These are phyloP conservation scores for Aspergillus brasiliensis DNA, from an alignment of 2,329 filamentous ascomycete species.

Conservation along the genomic window DNA sequence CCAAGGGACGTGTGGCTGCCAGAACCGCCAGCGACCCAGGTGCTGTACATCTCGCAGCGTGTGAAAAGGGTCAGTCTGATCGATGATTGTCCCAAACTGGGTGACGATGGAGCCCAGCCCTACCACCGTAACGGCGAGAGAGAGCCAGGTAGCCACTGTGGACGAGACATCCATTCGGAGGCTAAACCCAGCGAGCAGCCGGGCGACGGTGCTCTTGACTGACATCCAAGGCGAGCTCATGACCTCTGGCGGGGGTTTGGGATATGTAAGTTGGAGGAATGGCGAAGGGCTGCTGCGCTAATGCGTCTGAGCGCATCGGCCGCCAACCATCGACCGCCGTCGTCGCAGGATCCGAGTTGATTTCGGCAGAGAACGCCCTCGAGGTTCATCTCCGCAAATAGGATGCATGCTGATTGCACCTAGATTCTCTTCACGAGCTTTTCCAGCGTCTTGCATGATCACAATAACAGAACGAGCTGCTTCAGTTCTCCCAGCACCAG, in stretches of 20 bases:
- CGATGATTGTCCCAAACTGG: not conserved
- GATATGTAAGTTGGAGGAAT: not conserved
- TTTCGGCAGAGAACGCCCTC: too few relatives aligned
- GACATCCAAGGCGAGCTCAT: not conserved
- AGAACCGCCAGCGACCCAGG: not conserved
- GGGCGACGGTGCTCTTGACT: not conserved
- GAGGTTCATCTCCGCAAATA: not conserved
- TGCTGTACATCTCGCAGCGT: not conserved
- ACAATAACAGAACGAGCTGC: not conserved
- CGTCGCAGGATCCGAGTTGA: not conserved
- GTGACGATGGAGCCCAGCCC: not conserved
- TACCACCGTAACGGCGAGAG: not conserved
- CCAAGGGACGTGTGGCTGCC: not conserved
- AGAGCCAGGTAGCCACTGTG: not conserved
- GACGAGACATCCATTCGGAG: not conserved
- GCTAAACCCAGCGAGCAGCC: not conserved
- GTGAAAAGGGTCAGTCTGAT: not conserved
- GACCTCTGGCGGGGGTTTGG: not conserved
- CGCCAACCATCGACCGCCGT: not conserved
- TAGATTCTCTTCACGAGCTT: not conserved
- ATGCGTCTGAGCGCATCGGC: not conserved
- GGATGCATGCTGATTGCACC: not conserved
- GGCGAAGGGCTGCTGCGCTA: not conserved
- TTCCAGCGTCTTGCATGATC: not conserved
- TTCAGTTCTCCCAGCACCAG: not conserved